Percentiles rank a stretch among this genome's conserved stretches.
Conservation (phyloP, 768 basidiomycete genomes). For the Amyloporia xantha region DNA sequence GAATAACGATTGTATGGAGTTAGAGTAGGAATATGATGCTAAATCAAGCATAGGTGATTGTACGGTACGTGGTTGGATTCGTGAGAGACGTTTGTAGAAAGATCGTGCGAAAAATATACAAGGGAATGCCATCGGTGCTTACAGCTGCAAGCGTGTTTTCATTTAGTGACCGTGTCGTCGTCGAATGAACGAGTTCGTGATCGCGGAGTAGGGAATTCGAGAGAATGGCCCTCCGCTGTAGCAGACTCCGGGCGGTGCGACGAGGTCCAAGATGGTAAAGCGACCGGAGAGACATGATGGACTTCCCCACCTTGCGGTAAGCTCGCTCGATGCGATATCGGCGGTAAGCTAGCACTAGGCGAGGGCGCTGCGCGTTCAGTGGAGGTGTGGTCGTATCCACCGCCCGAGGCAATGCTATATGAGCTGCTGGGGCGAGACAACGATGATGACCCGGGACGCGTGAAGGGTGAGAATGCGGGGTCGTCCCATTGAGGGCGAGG, state of each 20-base stretch:
- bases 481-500: constrained; percentile 63
- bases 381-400: background rate
- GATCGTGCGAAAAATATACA: constrained; percentile 16
- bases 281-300: background rate
- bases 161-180: background rate
- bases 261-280: background rate
- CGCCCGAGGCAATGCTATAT: background rate
- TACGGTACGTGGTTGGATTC: constrained; percentile 13
- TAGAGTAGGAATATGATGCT: background rate
- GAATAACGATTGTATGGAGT: background rate
- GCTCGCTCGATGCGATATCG: background rate
- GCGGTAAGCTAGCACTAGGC: background rate
- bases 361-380: background rate
- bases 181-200: background rate
- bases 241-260: background rate
- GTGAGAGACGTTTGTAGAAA: constrained; percentile 15
- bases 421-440: constrained; percentile 5
- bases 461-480: constrained; percentile 28
- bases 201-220: background rate
- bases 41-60: background rate
- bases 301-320: background rate
- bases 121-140: background rate
- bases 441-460: constrained; percentile 18
- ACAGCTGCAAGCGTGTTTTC: background rate
- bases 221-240: background rate